A percentile compares a stretch with the other conserved stretches of the same genome.
Conservation (phyloP, 2,329 filamentous ascomycete species). For the Sarocladium brachiariae region DNA sequence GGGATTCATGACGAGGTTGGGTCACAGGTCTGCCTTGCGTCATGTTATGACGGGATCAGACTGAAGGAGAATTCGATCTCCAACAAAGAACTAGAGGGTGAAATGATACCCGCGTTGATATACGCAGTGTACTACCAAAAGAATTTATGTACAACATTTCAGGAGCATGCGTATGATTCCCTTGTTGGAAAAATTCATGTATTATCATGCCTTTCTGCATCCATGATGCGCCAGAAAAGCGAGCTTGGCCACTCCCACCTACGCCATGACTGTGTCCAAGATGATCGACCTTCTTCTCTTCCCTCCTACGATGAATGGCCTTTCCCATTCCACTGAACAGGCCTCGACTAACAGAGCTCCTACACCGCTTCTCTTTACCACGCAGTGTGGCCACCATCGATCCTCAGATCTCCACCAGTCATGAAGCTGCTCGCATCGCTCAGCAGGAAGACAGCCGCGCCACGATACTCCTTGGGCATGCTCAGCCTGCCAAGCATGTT, state of each 20-base stretch:
- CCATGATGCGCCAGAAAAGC: not conserved
- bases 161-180: too few relatives aligned
- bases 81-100: not conserved
- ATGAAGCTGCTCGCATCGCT: slow-evolving; percentile 67
- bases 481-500: slow-evolving; percentile 76
- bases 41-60: slow-evolving; percentile 22
- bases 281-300: not conserved
- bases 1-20: slow-evolving; percentile 39
- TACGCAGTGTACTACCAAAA: not conserved
- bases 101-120: slow-evolving; percentile 4
- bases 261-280: not conserved
- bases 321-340: not conserved
- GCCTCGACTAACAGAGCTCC: too few relatives aligned
- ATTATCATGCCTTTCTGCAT: not conserved
- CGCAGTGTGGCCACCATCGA: slow-evolving; percentile 63
- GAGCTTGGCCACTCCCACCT: slow-evolving; percentile 1
- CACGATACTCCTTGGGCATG: slow-evolving; percentile 61
- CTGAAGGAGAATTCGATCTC: not conserved
- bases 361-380: too few relatives aligned
- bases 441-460: slow-evolving; percentile 65
- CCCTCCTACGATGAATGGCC: not conserved
- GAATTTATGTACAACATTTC: not conserved
- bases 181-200: not conserved
- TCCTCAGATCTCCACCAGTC: slow-evolving; percentile 64
- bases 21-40: slow-evolving; percentile 30